Evolutionary conservation across 2,329 filamentous ascomycete species (phyloP), one percentile per base, ranked within the genome.

Genomic region (Aspergillus sp.): DNA sequence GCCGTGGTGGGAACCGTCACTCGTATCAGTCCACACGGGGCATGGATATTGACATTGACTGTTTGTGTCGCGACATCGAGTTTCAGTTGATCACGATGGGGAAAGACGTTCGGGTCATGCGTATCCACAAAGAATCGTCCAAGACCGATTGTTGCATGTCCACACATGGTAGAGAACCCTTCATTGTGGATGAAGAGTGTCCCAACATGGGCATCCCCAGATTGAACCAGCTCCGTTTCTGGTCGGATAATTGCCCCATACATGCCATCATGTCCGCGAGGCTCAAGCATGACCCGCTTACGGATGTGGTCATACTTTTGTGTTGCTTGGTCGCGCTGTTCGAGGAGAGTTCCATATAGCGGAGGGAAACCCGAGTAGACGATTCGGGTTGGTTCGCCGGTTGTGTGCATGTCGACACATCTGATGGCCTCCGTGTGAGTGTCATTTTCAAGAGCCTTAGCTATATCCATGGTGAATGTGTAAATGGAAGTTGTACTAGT

Each of bases 81-180:
- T 2, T 46, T 35, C 12, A 74, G 45, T 1, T 60, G 42, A 3
- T 59, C 45, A 5, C 70, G 57, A 5, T 51, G 52, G 0, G 71
- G 66, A 42, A 75, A 75, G 10, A 72, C 55, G 8, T 27, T 42
- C 12, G 52, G 26, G 42, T 73, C 69, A 42, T 68, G 58, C 3
- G 63, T 64, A 43, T 74, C 71, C 13, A 72, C 59, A 0, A 72
- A 54, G 40, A 68, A 71, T 4, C 70, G 61, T 2, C 72, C 72
- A 9, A 77, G 50, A 0, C 74, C 74, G 37, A 78, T 72, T 0
- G 74, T 76, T 3, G 72, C 74, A 51, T 77, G 74, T 4, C 74
- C 74, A 46, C 74, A 76, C 64, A 76, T 75, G 5, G 71, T 75
- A 6, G 70, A 73, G 39, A 70, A 76, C 0, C 71, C 73, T 4